Evolutionary conservation across 441 rosid genomes (phyloP).

Genomic region (Populus hybrid): DNA sequence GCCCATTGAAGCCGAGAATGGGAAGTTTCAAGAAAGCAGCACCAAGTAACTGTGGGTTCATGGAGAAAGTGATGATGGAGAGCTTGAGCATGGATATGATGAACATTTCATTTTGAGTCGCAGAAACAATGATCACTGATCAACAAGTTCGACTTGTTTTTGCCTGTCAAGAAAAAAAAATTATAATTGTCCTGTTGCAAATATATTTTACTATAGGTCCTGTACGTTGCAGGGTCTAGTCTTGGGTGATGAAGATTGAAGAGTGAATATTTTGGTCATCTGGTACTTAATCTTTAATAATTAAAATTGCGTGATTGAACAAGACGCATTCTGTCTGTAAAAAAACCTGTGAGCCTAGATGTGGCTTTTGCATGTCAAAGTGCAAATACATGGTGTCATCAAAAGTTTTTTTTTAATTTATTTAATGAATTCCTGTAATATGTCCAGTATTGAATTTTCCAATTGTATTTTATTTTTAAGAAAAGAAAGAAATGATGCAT

Average conservation of each 20-base stretch:
- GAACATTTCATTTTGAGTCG: conserved; percentile 43
- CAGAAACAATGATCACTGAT: not conserved
- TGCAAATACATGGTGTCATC: not conserved
- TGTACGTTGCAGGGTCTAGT: not conserved
- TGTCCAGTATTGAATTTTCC: not conserved
- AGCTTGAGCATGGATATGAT: conserved; percentile 66
- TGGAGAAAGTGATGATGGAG: conserved; percentile 71
- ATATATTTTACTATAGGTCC: not conserved
- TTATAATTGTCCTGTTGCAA: not conserved
- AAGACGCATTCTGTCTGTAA: no score
- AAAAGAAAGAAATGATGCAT: not conserved
- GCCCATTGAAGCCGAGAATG: conserved; percentile 29
- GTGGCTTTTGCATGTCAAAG: not conserved
- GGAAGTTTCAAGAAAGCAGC: conserved; percentile 34
- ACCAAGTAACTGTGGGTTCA: conserved; percentile 40
- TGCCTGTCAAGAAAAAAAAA: not conserved
- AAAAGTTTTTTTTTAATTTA: not conserved
- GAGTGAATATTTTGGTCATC: not conserved
- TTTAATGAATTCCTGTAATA: not conserved
- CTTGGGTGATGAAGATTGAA: not conserved
- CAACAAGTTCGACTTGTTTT: not conserved
- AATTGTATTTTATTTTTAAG: not conserved
- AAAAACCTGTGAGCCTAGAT: not conserved
- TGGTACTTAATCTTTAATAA: no score
- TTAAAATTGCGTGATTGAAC: no score